Conservation (phyloP, 2,329 filamentous ascomycete genomes). For the Tympanopsis confertula region DNA sequence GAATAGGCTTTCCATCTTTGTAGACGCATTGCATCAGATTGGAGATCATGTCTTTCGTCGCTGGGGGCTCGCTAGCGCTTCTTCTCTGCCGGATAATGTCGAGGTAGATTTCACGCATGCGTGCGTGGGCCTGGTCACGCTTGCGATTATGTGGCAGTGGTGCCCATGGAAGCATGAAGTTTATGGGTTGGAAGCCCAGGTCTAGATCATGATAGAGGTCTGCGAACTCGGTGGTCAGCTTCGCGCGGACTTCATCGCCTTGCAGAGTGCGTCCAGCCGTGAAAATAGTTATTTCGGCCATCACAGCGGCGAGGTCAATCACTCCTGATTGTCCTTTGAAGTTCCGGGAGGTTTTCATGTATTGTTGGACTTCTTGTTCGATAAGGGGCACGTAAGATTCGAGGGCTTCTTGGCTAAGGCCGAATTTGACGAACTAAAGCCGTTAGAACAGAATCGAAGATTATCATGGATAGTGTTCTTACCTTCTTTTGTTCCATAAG, state of each 20-base stretch:
- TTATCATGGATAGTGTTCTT: constrained; percentile 4
- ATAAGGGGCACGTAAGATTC: constrained; percentile 61
- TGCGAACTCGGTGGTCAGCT: constrained; percentile 62
- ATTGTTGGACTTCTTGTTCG: constrained; percentile 54
- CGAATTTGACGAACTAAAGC: constrained; percentile 56
- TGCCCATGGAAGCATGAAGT: constrained; percentile 72
- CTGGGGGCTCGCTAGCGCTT: constrained; percentile 30
- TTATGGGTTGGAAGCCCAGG: constrained; percentile 67
- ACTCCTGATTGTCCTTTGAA: constrained; percentile 50
- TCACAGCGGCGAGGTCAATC: constrained; percentile 51
- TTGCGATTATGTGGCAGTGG: constrained; percentile 66
- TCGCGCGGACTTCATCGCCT: constrained; percentile 63
- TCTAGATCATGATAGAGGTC: constrained; percentile 71
- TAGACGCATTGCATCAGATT: constrained; percentile 68
- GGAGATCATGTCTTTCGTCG: constrained; percentile 59
- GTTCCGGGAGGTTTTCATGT: constrained; percentile 40
- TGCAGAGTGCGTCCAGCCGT: constrained; percentile 69
- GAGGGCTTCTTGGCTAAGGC: constrained; percentile 54
- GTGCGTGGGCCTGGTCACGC: constrained; percentile 58
- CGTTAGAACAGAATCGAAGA: constrained; percentile 1
- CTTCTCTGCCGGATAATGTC: constrained; percentile 58
- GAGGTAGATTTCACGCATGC: constrained; percentile 61
- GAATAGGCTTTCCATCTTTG: constrained; percentile 58
- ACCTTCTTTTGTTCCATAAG: constrained; percentile 85
- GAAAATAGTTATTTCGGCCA: constrained; percentile 71